These are phyloP conservation scores for Solanum chacoense DNA, from an alignment of 305 asterid genomes.

Conservation along the genomic window DNA sequence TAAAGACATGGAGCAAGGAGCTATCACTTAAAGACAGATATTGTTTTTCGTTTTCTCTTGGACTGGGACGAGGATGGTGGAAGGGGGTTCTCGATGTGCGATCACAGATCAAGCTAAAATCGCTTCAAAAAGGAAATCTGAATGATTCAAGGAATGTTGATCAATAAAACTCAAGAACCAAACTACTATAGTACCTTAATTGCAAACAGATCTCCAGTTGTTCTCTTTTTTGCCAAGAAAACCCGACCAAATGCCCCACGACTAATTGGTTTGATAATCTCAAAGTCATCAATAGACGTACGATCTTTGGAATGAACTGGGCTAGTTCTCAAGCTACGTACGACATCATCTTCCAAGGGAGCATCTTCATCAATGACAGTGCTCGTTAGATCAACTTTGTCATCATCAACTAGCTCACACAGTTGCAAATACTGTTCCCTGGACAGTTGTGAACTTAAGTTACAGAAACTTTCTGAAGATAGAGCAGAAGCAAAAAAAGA, in stretches of 20 bases:
- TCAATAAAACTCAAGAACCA: background rate
- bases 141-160: background rate
- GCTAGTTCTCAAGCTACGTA: constrained; percentile 94
- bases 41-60: background rate
- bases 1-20: background rate
- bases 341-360: constrained; percentile 94
- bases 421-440: constrained; percentile 97
- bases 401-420: constrained; percentile 92
- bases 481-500: background rate
- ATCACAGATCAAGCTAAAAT: background rate
- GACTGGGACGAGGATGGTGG: background rate
- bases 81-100: background rate
- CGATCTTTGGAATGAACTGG: constrained; percentile 95
- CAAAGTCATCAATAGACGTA: constrained; percentile 96
- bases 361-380: constrained; percentile 97
- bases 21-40: background rate
- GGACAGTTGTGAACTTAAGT: background rate
- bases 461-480: background rate
- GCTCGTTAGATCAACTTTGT: constrained; percentile 82
- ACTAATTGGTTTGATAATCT: constrained; percentile 96
- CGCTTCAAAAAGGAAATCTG: background rate
- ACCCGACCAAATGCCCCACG: constrained; percentile 99
- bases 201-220: constrained; percentile 96
- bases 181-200: constrained; percentile 54
- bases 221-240: constrained; percentile 94